Evolutionary conservation across 352 stramenopile genomes (phyloP), one percentile per base, ranked within the genome.

Genomic region (Globisporangium ultimum): DNA sequence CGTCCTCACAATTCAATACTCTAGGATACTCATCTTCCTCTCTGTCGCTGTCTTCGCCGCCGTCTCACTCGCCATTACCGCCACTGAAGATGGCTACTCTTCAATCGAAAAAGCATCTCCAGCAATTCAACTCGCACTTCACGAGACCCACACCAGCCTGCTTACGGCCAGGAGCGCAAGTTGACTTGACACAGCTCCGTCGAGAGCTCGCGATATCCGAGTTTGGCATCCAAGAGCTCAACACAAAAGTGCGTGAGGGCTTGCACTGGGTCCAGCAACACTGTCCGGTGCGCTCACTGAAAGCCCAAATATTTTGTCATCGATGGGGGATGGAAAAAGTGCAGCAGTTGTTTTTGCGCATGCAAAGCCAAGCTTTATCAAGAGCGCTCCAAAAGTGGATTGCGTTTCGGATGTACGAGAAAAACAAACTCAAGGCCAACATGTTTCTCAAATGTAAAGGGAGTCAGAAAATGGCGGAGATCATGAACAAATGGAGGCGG

Each of bases 181-280:
- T 78, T 7, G 83, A 93, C 53, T 24, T 85, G 17, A 74, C 76
- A 14, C 67, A 82, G 22, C 66, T 95, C 34, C 77, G 84, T 11
- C 65, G 84, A 12, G 84, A 94, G 67, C 81, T 95, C 4, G 85
- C 87, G 21, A 53, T 93, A 8, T 85, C 87, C 6, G 80, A 95
- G 65, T 88, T 78, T 55, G 81, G 86, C 0, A 76, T 95, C 48
- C 82, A 93, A 49, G 69, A 87, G 47, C 71, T 94, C 11, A 85
- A 92, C 47, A 55, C 58, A 17, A 83, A 86, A 49, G 78, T 95
- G 4, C 82, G 80, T 14, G 84, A 92, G 32, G 83, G 83, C n/a
- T 63, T 96, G 48, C 80, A 92, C 18, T 96, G 87, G 87, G 87
- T 93, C 4, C 84, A 95, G 56, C 74, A 85, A 45, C 83, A 96